phyloP scores from a whole-genome alignment of 331 rosid genomes.

The Telfairia occidentalis region DNA sequence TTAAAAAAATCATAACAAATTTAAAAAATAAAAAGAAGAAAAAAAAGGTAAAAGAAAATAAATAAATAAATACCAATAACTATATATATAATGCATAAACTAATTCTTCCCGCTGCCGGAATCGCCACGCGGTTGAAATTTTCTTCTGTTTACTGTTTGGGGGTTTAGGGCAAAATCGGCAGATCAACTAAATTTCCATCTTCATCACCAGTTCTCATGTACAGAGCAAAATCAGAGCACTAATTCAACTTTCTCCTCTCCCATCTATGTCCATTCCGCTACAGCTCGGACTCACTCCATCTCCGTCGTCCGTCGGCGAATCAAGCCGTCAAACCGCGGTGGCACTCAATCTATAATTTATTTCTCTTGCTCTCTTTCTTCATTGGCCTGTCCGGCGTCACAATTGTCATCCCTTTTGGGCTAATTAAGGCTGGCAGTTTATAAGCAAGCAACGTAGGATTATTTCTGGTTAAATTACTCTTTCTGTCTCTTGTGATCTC shows the following conservation, averaged over 20 bases:
- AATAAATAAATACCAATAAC: neutral
- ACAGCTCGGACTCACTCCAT: neutral
- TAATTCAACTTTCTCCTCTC: neutral
- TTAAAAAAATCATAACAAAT: no score
- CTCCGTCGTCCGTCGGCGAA: neutral
- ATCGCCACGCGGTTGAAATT: neutral
- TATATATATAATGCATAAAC: no score
- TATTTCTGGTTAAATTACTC: neutral
- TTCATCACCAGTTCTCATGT: neutral
- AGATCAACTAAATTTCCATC: neutral
- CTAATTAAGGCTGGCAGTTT: neutral
- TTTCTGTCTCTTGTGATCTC: neutral
- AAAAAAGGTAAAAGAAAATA: no score
- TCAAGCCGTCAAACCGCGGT: neutral
- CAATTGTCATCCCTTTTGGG: neutral
- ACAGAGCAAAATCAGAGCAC: neutral
- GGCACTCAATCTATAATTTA: neutral
- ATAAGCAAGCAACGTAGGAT: neutral
- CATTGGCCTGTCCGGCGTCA: neutral
- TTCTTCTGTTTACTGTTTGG: neutral
- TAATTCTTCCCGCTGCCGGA: neutral
- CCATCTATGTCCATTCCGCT: neutral
- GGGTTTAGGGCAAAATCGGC: conserved; percentile 4
- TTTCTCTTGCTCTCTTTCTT: neutral
- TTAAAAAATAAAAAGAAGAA: no score